These are phyloP conservation scores for Ganoderma sinense DNA, from an alignment of 1,284 basidiomycete genomes.

Conservation along the genomic window DNA sequence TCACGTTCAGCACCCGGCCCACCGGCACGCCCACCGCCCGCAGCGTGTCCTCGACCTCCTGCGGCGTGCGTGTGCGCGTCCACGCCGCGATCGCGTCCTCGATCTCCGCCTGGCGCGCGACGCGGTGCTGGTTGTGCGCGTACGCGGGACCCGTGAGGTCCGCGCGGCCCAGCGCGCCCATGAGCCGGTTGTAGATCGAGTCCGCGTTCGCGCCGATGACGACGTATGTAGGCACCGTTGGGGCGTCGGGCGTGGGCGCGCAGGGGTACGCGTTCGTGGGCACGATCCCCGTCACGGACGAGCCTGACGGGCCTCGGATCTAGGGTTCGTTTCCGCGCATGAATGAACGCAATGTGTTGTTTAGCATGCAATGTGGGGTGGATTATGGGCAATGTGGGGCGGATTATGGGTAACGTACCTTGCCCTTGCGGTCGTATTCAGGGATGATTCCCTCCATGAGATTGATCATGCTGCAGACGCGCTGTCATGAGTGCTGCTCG, in stretches of 20 bases:
- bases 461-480: constrained; percentile 66
- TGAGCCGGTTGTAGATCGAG: constrained; percentile 70
- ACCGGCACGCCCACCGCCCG: constrained; percentile 68
- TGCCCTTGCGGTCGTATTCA: constrained; percentile 76
- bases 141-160: constrained; percentile 65
- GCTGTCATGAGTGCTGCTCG: not conserved
- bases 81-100: constrained; percentile 67
- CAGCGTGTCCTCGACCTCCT: constrained; percentile 64
- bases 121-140: constrained; percentile 68
- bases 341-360: not conserved
- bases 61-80: constrained; percentile 62
- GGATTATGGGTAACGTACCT: constrained; percentile 43
- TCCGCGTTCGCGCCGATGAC: constrained; percentile 78
- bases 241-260: constrained; percentile 50
- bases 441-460: constrained; percentile 80
- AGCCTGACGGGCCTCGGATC: constrained; percentile 75
- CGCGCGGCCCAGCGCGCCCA: constrained; percentile 61
- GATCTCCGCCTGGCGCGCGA: constrained; percentile 63
- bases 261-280: constrained; percentile 78
- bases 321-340: constrained; percentile 30
- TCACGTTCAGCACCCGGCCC: constrained; percentile 66
- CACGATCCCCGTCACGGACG: constrained; percentile 76
- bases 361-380: not conserved
- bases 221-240: constrained; percentile 57
- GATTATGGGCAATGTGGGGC: not conserved